Conservation (phyloP, 768 basidiomycete genomes). For the Lactarius deliciosus region DNA sequence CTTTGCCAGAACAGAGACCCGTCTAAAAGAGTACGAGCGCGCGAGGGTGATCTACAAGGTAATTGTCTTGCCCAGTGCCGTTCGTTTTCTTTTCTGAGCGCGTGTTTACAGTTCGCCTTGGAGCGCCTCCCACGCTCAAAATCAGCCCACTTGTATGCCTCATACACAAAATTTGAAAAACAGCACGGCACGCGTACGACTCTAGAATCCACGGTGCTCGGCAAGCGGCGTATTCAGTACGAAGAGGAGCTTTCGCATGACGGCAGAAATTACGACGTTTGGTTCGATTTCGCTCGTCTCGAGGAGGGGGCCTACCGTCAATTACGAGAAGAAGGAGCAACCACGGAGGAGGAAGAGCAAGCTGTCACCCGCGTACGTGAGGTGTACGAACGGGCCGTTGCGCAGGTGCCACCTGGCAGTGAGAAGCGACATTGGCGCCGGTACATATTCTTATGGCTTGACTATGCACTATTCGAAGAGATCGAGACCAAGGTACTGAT, state of each 20-base stretch:
- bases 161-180: slow-evolving; percentile 98
- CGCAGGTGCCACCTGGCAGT: slow-evolving; percentile 89
- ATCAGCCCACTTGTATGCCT: slow-evolving; percentile 81
- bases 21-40: slow-evolving; percentile 94
- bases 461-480: slow-evolving; percentile 97
- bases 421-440: slow-evolving; percentile 93
- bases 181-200: slow-evolving; percentile 89
- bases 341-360: slow-evolving; percentile 65
- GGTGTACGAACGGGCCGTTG: slow-evolving; percentile 93
- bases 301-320: slow-evolving; percentile 87
- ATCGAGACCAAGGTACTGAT: slow-evolving; percentile 78
- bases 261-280: slow-evolving; percentile 92
- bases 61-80: neutral
- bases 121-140: slow-evolving; percentile 90
- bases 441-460: slow-evolving; percentile 90
- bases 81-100: slow-evolving; percentile 10
- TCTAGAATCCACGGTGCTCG: slow-evolving; percentile 90
- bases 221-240: slow-evolving; percentile 97
- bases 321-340: slow-evolving; percentile 70
- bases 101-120: slow-evolving; percentile 76
- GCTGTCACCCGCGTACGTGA: slow-evolving; percentile 75
- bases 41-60: slow-evolving; percentile 98
- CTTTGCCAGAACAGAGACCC: slow-evolving; percentile 97
- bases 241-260: slow-evolving; percentile 94
- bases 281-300: slow-evolving; percentile 94